phyloP scores from a whole-genome alignment of 805 yeast species.

The Saccharomyces cerevisiae region DNA sequence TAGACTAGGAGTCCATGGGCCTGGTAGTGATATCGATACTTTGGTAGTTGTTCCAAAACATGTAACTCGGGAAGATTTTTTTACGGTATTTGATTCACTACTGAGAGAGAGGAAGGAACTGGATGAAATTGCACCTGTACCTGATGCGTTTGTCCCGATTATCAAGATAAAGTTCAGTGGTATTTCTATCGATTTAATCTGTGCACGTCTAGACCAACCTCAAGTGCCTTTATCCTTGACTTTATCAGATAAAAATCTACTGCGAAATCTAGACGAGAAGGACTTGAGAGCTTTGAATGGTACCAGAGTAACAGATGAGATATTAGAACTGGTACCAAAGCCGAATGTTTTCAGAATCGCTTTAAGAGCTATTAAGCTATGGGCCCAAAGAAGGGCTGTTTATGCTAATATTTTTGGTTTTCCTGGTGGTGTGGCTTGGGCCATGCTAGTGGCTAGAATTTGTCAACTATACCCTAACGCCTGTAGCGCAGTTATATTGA shows the following conservation, averaged over 20 bases:
- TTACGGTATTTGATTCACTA: constrained; percentile 65
- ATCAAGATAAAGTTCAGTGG: constrained; percentile 84
- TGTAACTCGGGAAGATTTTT: constrained; percentile 83
- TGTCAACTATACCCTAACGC: constrained; percentile 97
- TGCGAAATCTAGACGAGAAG: constrained; percentile 82
- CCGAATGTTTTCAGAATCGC: constrained; percentile 90
- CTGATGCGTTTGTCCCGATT: constrained; percentile 97
- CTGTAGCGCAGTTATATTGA: constrained; percentile 83
- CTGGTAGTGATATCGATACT: constrained; percentile 96
- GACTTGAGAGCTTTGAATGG: constrained; percentile 89
- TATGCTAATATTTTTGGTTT: constrained; percentile 94
- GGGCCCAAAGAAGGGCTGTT: constrained; percentile 94
- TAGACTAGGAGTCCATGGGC: constrained; percentile 92
- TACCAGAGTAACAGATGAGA: constrained; percentile 94
- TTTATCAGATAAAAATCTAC: constrained; percentile 73
- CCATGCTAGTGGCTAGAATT: constrained; percentile 95
- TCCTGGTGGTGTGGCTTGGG: constrained; percentile 99
- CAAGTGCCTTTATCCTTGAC: constrained; percentile 71
- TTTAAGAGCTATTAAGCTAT: constrained; percentile 80
- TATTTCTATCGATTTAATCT: constrained; percentile 85
- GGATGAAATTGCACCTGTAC: constrained; percentile 87
- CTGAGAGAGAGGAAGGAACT: constrained; percentile 69
- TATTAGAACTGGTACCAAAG: constrained; percentile 80
- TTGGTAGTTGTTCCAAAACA: constrained; percentile 96
- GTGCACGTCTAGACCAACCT: constrained; percentile 75